Conservation (phyloP, 305 asterid species). For the Ilex paraguariensis region DNA sequence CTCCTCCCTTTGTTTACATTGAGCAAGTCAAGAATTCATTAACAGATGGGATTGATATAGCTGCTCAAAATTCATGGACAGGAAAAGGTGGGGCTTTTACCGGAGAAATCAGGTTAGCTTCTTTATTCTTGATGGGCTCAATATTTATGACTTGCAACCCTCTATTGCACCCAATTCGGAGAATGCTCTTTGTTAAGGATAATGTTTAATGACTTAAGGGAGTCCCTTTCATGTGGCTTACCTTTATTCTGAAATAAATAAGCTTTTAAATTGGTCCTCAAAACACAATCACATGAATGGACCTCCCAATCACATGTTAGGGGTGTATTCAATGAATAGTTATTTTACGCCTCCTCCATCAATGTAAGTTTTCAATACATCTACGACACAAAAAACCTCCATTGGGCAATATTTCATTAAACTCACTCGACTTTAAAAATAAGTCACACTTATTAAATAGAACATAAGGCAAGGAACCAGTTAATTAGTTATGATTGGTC, state of each 20-base stretch:
- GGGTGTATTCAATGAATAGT: no score
- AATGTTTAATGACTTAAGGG: neutral
- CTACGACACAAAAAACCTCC: no score
- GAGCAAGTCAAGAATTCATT: conserved; percentile 75
- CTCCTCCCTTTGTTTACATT: conserved; percentile 86
- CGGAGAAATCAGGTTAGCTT: conserved; percentile 78
- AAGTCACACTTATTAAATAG: no score
- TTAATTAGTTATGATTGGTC: no score
- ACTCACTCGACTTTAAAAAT: no score
- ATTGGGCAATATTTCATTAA: no score
- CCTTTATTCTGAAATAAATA: neutral
- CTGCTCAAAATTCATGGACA: conserved; percentile 89
- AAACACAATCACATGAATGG: neutral
- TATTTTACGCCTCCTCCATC: no score
- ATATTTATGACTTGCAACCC: neutral
- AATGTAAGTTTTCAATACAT: no score
- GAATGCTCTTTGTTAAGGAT: neutral
- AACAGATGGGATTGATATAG: conserved; percentile 60
- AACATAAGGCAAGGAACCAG: no score
- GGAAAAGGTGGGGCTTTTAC: conserved; percentile 98
- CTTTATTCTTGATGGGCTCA: conserved; percentile 9
- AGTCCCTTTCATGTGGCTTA: neutral
- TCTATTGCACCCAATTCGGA: neutral
- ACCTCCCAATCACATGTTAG: no score
- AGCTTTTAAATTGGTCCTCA: neutral